Base-by-base conservation (phyloP, 495 filamentous ascomycete genomes). In the Trichoderma reesei region DNA sequence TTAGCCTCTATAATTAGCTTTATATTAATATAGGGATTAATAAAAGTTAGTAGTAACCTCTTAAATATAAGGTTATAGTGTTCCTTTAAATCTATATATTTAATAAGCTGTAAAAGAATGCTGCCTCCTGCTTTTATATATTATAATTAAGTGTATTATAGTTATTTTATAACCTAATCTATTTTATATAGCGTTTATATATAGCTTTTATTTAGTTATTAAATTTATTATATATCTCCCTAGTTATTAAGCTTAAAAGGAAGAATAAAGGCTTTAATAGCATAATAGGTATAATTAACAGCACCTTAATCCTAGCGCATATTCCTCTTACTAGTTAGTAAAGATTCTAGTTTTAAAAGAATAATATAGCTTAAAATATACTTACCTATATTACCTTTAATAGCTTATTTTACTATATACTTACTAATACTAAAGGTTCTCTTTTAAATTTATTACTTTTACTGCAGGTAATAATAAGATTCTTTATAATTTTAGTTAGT, bases 81-180 rank as follows among this genome's bases (percentile, higher is more conserved):
- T 31, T 34, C 37, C 56, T 64, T 54, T 64, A 64, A 64, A 56
- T 54, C 34, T 54, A 64, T 36, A 36, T 56, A 56, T 64, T 46
- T 64, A 51, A 64, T 51, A 51, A 51, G 33, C 18, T 36, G 7
- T 39, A 64, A 64, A 33, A 16, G 20, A 54, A 54, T 64, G 37
- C 37, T 46, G 14, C 37, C 33, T 31, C 9, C 1, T 14, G 3
- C 7, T 46, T 56, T 37, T 54, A 36, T 38, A 46, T 36, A 4
- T 10, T 4, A 3, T 64, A 64, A 64, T 38, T 20, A 20, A 64
- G 14, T 48, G 56, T 64, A 33, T 64, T 41, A 64, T 51, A 36
- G n/a, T 36, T 54, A 26, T 10, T 54, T 48, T 33, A 54, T 34
- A 54, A 64, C 18, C 4, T 64, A 59, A 8, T 59, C 11, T 26